phyloP scores from a whole-genome alignment of 2,329 filamentous ascomycete genomes.

The Claviceps sp. region DNA sequence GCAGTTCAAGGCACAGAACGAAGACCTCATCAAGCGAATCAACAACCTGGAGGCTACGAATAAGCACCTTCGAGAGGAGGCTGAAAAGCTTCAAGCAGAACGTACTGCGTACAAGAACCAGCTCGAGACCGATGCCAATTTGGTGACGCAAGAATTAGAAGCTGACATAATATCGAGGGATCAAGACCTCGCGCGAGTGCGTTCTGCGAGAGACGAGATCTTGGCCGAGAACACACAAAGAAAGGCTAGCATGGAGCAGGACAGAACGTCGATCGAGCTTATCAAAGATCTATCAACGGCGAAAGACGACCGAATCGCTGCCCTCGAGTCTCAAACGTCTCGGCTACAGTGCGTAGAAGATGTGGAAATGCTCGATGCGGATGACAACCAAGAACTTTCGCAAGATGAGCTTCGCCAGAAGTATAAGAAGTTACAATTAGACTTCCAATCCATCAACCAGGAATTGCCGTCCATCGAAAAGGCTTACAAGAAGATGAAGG shows the following conservation, averaged over 20 bases:
- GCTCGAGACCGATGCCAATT: slow-evolving; percentile 67
- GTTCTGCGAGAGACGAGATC: slow-evolving; percentile 73
- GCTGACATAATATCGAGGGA: slow-evolving; percentile 69
- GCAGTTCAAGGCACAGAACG: slow-evolving; percentile 74
- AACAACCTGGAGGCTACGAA: slow-evolving; percentile 88
- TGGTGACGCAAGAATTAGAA: slow-evolving; percentile 63
- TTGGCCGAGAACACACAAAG: slow-evolving; percentile 68
- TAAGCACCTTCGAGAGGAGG: slow-evolving; percentile 69
- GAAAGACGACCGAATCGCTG: slow-evolving; percentile 65
- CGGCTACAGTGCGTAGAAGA: slow-evolving; percentile 45
- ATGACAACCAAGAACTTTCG: slow-evolving; percentile 43
- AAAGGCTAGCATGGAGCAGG: slow-evolving; percentile 67
- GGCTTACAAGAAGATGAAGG: slow-evolving; percentile 81
- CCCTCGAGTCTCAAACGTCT: slow-evolving; percentile 71
- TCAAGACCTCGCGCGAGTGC: slow-evolving; percentile 72
- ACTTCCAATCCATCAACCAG: slow-evolving; percentile 72
- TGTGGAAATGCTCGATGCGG: slow-evolving; percentile 28
- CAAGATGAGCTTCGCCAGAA: slow-evolving; percentile 61
- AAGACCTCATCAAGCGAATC: slow-evolving; percentile 81
- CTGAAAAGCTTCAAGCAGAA: slow-evolving; percentile 73
- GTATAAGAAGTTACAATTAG: slow-evolving; percentile 60
- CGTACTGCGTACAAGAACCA: slow-evolving; percentile 68
- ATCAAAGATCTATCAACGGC: slow-evolving; percentile 69
- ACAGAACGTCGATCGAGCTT: slow-evolving; percentile 54
- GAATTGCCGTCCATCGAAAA: slow-evolving; percentile 82